These are phyloP conservation scores for Rhizopus arrhizus DNA, from an alignment of 371 early-diverging fungal genomes.

Conservation along the genomic window DNA sequence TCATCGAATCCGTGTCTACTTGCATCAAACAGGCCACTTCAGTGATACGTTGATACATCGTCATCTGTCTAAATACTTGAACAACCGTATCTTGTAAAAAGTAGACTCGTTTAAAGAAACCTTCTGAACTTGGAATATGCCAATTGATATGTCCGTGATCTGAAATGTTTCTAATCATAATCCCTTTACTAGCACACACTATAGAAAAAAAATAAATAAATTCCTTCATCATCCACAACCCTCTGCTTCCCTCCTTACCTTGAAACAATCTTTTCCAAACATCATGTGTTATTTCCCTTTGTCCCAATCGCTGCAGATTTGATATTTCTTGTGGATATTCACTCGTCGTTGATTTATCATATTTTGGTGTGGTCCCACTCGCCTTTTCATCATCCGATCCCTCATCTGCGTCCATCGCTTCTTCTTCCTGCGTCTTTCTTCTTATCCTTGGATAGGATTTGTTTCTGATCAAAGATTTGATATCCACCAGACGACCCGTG, in stretches of 20 bases:
- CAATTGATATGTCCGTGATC: slow-evolving; percentile 42
- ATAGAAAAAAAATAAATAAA: background rate
- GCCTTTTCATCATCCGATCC: slow-evolving; percentile 32
- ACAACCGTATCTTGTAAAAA: slow-evolving; percentile 50
- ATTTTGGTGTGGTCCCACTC: slow-evolving; percentile 10
- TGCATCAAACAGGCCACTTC: slow-evolving; percentile 58
- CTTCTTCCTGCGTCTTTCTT: slow-evolving; percentile 32
- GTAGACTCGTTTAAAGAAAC: slow-evolving; percentile 55
- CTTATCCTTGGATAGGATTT: background rate
- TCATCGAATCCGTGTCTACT: slow-evolving; percentile 6
- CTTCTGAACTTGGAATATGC: slow-evolving; percentile 51
- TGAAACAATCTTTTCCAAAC: slow-evolving; percentile 42
- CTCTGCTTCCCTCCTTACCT: slow-evolving; percentile 26
- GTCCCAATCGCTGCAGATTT: slow-evolving; percentile 21
- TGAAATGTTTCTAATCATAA: slow-evolving; percentile 35
- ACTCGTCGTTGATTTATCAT: slow-evolving; percentile 9
- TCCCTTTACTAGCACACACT: slow-evolving; percentile 44
- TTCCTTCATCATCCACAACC: background rate
- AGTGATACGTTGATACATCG: slow-evolving; percentile 56
- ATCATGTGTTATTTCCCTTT: slow-evolving; percentile 33
- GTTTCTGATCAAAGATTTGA: background rate
- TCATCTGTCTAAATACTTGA: slow-evolving; percentile 55
- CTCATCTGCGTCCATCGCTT: slow-evolving; percentile 30
- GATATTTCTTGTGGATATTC: slow-evolving; percentile 21
- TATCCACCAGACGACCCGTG: background rate